A percentile compares a stretch with the other conserved stretches of the same genome.
phyloP scores from a whole-genome alignment of 2,329 filamentous ascomycete species.

The Neurospora crassa region DNA sequence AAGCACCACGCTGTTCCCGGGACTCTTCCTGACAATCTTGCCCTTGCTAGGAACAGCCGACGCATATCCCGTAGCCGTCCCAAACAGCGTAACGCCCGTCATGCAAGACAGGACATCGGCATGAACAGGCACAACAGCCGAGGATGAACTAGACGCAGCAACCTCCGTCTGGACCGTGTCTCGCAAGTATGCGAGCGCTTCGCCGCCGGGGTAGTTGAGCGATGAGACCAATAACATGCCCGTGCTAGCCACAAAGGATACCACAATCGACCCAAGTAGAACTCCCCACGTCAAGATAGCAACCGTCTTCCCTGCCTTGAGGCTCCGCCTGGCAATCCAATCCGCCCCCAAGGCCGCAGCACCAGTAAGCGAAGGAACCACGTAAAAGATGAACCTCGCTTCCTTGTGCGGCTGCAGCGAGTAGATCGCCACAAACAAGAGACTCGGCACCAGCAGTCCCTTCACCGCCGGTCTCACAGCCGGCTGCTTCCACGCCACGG shows the following conservation, averaged over 20 bases:
- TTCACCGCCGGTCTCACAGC: constrained; percentile 33
- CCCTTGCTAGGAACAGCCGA: constrained; percentile 16
- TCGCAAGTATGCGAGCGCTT: constrained; percentile 55
- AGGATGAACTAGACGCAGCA: constrained; percentile 19
- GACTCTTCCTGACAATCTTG: background rate
- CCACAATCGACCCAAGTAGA: constrained; percentile 50
- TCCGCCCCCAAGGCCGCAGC: constrained; percentile 65
- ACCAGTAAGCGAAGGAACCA: constrained; percentile 70
- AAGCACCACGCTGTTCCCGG: constrained; percentile 12
- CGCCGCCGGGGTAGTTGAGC: constrained; percentile 88
- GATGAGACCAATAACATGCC: constrained; percentile 69
- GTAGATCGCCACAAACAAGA: constrained; percentile 70
- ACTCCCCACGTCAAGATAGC: constrained; percentile 6
- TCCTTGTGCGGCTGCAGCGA: constrained; percentile 92
- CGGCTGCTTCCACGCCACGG: constrained; percentile 40
- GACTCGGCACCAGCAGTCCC: constrained; percentile 51
- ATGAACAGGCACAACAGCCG: constrained; percentile 39
- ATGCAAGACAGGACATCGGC: constrained; percentile 60
- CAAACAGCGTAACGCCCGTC: constrained; percentile 61
- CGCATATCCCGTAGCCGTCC: constrained; percentile 29
- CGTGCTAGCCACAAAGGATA: constrained; percentile 50
- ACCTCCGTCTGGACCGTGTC: constrained; percentile 24
- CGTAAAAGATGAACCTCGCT: constrained; percentile 88
- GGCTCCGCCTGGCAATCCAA: constrained; percentile 51
- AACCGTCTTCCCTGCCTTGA: background rate